Conservation (phyloP, 2,329 filamentous ascomycete species). For the Ophiosphaerella korrae region DNA sequence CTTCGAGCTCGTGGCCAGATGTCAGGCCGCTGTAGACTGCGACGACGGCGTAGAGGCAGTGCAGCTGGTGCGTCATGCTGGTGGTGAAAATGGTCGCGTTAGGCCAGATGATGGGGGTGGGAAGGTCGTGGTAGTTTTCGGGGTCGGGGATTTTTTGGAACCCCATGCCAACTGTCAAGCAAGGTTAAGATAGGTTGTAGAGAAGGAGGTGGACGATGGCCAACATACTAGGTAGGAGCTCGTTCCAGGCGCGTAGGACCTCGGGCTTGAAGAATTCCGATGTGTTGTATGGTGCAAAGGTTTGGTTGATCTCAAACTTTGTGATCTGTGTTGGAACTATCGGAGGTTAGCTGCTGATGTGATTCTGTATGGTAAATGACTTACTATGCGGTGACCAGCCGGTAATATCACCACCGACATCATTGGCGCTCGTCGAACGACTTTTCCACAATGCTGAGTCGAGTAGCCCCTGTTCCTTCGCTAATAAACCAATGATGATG, state of each 20-base stretch:
- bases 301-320: slow-evolving; percentile 42
- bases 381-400: slow-evolving; percentile 41
- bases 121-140: slow-evolving; percentile 37
- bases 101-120: slow-evolving; percentile 40
- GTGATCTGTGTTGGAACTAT: slow-evolving; percentile 40
- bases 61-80: slow-evolving; percentile 42
- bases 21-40: slow-evolving; percentile 38
- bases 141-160: slow-evolving; percentile 39
- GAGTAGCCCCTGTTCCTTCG: slow-evolving; percentile 38
- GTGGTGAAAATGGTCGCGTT: slow-evolving; percentile 43
- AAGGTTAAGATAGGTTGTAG: neutral
- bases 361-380: neutral
- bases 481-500: slow-evolving; percentile 36
- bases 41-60: slow-evolving; percentile 42
- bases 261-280: slow-evolving; percentile 44
- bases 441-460: slow-evolving; percentile 22
- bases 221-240: slow-evolving; percentile 30
- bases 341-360: slow-evolving; percentile 1
- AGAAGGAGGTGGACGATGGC: neutral
- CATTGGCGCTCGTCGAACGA: slow-evolving; percentile 30
- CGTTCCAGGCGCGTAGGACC: slow-evolving; percentile 40
- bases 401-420: slow-evolving; percentile 42
- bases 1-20: slow-evolving; percentile 29
- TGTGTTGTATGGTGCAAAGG: slow-evolving; percentile 42
- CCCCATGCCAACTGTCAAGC: slow-evolving; percentile 36